Evolutionary conservation across 192 early-diverging fungal species (phyloP), one percentile per base, ranked within the genome.

Genomic region (Hyaloraphidium curvatum): DNA sequence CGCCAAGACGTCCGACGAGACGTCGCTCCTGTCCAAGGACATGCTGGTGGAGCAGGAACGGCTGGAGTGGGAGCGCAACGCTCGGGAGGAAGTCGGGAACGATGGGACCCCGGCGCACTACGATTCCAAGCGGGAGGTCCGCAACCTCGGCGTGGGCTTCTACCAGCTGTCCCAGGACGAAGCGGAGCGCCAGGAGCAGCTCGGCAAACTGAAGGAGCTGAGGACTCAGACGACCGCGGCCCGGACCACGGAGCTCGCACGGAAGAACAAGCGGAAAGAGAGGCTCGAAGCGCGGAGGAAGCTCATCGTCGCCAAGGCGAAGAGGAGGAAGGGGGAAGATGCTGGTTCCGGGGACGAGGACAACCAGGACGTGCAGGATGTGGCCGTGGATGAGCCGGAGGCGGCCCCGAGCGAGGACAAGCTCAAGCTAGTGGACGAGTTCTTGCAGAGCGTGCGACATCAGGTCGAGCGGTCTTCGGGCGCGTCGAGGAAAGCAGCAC

Each of bases 121-220:
- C 52, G 63, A 75, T 52, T 53, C 68, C 29, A 53, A 55, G 16
- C 54, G 51, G 26, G 83, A 85, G 56, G 64, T 74, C 28, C 61
- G 83, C 51, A 77, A 75, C 25, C 67, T 73, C 30, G 83, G 81
- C 50, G 76, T 75, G 1, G 81, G 75, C 0, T 82, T 77, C 55
- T 84, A 83, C 58, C 65, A 64, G 0, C 82, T 85, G 31, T 75
- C 80, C 2, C 66, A 75, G 56, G 67, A 80, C 26, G 80, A 80
- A 40, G 63, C 69, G 2, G 72, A 72, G 25, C 69, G 83, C 35
- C 48, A 63, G 39, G 57, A 55, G 19, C 83, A 85, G 53, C 73
- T 81, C 68, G 62, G 55, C 1, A 78, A 72, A 26, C 52, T 85
- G 39, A 66, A 79, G 14, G 40, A 65, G 28, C 50, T 83, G 28